Conservation (phyloP, 768 basidiomycete genomes). For the Leccinellum luteum region DNA sequence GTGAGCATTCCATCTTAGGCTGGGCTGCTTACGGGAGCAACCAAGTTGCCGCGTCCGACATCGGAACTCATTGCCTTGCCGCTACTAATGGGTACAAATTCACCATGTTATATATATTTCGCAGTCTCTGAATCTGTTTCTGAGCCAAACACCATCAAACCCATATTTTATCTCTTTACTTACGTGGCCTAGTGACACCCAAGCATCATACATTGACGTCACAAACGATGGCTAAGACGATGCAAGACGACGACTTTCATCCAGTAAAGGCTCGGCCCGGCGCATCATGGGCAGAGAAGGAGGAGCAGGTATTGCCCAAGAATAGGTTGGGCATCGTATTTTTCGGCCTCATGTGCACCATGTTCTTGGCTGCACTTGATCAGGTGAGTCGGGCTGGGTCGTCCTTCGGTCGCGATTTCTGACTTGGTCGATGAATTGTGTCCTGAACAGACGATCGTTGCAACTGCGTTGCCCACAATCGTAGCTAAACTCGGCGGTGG, state of each 20-base stretch:
- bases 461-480: slow-evolving; percentile 77
- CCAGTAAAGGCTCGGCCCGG: slow-evolving; percentile 37
- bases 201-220: background rate
- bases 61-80: background rate
- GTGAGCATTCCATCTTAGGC: background rate
- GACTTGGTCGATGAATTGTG: background rate
- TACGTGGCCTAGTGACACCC: background rate
- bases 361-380: slow-evolving; percentile 50
- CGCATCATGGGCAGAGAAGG: slow-evolving; percentile 53
- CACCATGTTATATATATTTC: background rate
- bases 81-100: background rate
- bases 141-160: background rate
- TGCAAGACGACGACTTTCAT: background rate
- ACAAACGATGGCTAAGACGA: slow-evolving; percentile 5
- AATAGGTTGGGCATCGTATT: slow-evolving; percentile 25
- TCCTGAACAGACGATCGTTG: slow-evolving; percentile 55
- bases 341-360: slow-evolving; percentile 30
- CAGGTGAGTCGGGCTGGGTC: slow-evolving; percentile 39
- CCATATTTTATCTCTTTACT: background rate
- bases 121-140: too few species aligned
- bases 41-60: background rate
- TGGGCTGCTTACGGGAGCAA: background rate
- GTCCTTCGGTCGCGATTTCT: background rate
- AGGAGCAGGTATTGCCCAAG: slow-evolving; percentile 52
- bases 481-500: slow-evolving; percentile 63